A percentile compares a stretch with the other conserved stretches of the same genome.
Evolutionary conservation across 2,329 filamentous ascomycete genomes (phyloP).

Genomic region (Simplicillium aogashimaense): DNA sequence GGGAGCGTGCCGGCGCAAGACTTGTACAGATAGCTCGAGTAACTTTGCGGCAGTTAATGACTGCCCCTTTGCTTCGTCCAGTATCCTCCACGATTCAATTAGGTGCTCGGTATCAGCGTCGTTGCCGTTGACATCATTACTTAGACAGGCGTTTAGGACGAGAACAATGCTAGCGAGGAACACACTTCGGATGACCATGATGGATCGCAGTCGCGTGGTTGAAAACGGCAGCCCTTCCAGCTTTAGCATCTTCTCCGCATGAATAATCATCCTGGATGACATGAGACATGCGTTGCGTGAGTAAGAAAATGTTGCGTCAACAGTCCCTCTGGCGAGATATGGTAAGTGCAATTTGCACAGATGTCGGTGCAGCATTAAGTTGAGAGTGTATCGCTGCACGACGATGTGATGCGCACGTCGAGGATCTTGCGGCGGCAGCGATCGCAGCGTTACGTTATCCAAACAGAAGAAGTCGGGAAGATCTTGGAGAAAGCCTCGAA

Average conservation of each 20-base stretch:
- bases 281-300: constrained; percentile 20
- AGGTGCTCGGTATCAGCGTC: constrained; percentile 15
- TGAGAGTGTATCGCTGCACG: constrained; percentile 22
- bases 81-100: constrained; percentile 20
- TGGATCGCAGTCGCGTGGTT: constrained; percentile 16
- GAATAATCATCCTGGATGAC: constrained; percentile 19
- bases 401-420: constrained; percentile 13
- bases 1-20: constrained; percentile 20
- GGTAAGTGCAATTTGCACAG: constrained; percentile 25
- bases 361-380: constrained; percentile 20
- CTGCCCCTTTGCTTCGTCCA: constrained; percentile 19
- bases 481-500: constrained; percentile 16
- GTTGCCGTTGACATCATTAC: constrained; percentile 12
- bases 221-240: constrained; percentile 15
- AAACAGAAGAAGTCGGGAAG: constrained; percentile 19
- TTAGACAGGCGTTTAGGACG: constrained; percentile 21
- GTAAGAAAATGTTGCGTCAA: constrained; percentile 20
- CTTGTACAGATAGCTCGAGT: constrained; percentile 18
- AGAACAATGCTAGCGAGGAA: constrained; percentile 23
- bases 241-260: constrained; percentile 17
- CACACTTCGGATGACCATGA: constrained; percentile 20
- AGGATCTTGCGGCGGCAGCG: constrained; percentile 13
- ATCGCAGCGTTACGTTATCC: constrained; percentile 8
- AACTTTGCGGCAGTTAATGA: constrained; percentile 18
- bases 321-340: constrained; percentile 21